phyloP scores from a whole-genome alignment of 176 grass and related monocot genomes.

The Carex scoparia region DNA sequence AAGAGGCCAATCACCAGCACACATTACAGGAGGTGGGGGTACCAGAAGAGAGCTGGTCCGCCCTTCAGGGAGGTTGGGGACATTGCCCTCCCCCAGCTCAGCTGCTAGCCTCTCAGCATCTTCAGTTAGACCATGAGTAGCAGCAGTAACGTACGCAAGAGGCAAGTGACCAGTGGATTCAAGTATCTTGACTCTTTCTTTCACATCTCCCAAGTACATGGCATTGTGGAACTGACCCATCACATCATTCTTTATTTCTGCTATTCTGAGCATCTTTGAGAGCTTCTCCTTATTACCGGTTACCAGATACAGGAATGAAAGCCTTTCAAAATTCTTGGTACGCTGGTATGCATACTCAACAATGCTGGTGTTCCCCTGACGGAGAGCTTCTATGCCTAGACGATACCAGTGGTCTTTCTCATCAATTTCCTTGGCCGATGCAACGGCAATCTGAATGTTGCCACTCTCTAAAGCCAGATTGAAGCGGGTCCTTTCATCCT shows the following conservation, averaged over 20 bases:
- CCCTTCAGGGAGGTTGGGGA: constrained; percentile 67
- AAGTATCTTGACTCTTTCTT: constrained; percentile 79
- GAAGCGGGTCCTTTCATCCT: constrained; percentile 96
- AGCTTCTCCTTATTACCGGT: constrained; percentile 80
- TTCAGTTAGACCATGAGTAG: constrained; percentile 81
- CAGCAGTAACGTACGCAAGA: constrained; percentile 85
- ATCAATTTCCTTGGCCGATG: constrained; percentile 89
- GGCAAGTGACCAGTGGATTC: constrained; percentile 88
- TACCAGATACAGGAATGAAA: constrained; percentile 87
- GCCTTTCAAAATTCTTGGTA: constrained; percentile 91
- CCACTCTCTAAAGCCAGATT: constrained; percentile 92
- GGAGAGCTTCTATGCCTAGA: constrained; percentile 76
- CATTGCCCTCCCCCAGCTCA: constrained; percentile 75
- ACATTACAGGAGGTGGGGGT: constrained; percentile 60
- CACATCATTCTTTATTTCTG: constrained; percentile 71
- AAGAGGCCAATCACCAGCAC: constrained; percentile 86
- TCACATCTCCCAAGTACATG: constrained; percentile 82
- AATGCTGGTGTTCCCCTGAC: constrained; percentile 84
- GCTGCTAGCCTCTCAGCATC: constrained; percentile 63
- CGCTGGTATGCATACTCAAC: constrained; percentile 89
- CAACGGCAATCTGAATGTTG: constrained; percentile 94
- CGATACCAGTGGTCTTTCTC: constrained; percentile 93
- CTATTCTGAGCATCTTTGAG: constrained; percentile 77
- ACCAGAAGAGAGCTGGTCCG: constrained; percentile 59
- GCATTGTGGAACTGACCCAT: constrained; percentile 93